Conservation (phyloP, 257 asterid genomes). For the Solanum commersonii region DNA sequence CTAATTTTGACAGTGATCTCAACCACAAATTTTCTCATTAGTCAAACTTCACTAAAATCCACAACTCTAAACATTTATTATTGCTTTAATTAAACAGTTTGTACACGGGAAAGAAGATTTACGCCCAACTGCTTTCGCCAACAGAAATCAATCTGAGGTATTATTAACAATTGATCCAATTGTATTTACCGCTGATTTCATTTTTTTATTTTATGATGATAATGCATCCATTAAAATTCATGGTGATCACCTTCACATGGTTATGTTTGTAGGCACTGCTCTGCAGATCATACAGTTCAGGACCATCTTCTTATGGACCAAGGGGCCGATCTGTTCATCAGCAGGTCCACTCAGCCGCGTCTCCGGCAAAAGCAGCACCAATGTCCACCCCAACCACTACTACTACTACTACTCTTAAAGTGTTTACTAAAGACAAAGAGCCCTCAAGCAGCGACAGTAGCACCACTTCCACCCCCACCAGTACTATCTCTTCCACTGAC, state of each 20-base stretch:
- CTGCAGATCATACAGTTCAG: slow-evolving; percentile 29
- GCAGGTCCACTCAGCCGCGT: slow-evolving; percentile 17
- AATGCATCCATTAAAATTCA: neutral
- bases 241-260: neutral
- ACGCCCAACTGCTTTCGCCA: slow-evolving; percentile 22
- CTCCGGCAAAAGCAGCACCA: neutral
- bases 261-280: slow-evolving; percentile 29
- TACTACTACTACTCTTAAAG: neutral
- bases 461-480: slow-evolving; percentile 5
- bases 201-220: neutral
- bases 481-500: slow-evolving; percentile 5
- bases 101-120: slow-evolving; percentile 56
- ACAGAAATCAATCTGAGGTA: slow-evolving; percentile 48
- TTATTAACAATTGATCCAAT: neutral
- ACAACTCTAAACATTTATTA: neutral
- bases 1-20: neutral
- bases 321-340: slow-evolving; percentile 21
- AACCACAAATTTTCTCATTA: neutral
- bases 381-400: neutral
- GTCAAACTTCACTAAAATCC: neutral
- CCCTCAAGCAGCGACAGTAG: slow-evolving; percentile 5
- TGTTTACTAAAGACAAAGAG: neutral
- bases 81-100: slow-evolving; percentile 26
- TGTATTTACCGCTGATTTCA: neutral
- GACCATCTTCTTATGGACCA: slow-evolving; percentile 33